A percentile compares a stretch with the other conserved stretches of the same genome.
These are phyloP conservation scores for Themeda triandra DNA, from an alignment of 176 grass and related monocot genomes.

Conservation along the genomic window DNA sequence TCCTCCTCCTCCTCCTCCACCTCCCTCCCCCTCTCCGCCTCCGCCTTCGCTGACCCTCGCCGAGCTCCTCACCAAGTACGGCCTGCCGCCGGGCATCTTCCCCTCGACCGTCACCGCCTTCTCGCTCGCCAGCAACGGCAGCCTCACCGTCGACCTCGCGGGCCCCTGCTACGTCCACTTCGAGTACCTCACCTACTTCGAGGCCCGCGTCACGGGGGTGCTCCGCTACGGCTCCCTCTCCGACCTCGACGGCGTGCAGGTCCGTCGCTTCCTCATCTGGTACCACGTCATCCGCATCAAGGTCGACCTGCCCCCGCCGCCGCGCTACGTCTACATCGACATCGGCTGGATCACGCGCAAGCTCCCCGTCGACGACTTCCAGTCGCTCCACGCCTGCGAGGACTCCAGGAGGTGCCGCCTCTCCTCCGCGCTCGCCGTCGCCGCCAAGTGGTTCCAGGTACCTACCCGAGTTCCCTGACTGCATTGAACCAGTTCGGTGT, in stretches of 20 bases:
- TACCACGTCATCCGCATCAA: conserved; percentile 57
- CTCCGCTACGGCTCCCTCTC: conserved; percentile 59
- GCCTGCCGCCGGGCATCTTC: conserved; percentile 62
- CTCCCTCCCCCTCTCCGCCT: not conserved
- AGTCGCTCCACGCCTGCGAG: conserved; percentile 58
- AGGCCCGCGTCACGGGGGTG: conserved; percentile 33
- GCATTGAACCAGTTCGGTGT: too few species aligned
- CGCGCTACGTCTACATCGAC: conserved; percentile 64
- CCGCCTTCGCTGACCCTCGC: conserved; percentile 29
- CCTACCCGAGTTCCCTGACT: too few species aligned
- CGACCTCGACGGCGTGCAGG: conserved; percentile 47
- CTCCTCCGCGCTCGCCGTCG: conserved; percentile 35
- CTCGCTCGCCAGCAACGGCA: conserved; percentile 50
- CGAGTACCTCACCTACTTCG: conserved; percentile 56
- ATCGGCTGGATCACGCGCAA: conserved; percentile 74
- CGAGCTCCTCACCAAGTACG: conserved; percentile 62
- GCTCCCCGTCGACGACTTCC: conserved; percentile 54
- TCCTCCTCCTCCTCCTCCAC: not conserved
- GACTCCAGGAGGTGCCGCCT: conserved; percentile 36
- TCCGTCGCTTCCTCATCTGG: conserved; percentile 73
- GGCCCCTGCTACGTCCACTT: conserved; percentile 58
- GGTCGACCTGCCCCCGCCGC: conserved; percentile 64
- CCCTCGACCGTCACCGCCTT: conserved; percentile 58
- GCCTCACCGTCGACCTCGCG: conserved; percentile 57
- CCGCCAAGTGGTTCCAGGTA: conserved; percentile 41